Percentiles rank a stretch among this genome's conserved stretches.
Evolutionary conservation across 2,329 filamentous ascomycete genomes (phyloP).

Genomic region (Phyllosticta citriasiana): DNA sequence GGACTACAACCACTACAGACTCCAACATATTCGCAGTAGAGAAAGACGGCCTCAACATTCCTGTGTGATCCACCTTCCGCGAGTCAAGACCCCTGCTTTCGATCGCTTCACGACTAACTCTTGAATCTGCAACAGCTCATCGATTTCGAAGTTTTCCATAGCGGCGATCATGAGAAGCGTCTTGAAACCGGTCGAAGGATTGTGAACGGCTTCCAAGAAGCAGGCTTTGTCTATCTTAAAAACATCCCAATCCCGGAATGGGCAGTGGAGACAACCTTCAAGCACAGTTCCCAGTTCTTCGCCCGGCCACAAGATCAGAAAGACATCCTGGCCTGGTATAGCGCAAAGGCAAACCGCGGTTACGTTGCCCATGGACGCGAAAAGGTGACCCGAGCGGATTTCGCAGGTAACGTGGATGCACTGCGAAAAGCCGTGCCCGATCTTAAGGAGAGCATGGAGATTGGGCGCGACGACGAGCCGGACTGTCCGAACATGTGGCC

Average conservation of each 20-base stretch:
- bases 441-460: slow-evolving; percentile 51
- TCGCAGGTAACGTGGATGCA: slow-evolving; percentile 25
- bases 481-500: slow-evolving; percentile 73
- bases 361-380: slow-evolving; percentile 37
- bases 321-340: slow-evolving; percentile 31
- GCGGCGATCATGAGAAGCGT: slow-evolving; percentile 51
- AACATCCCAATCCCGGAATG: slow-evolving; percentile 61
- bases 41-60: slow-evolving; percentile 30
- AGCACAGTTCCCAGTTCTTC: slow-evolving; percentile 30
- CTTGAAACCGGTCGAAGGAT: slow-evolving; percentile 59
- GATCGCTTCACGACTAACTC: background rate
- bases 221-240: slow-evolving; percentile 82
- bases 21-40: slow-evolving; percentile 15
- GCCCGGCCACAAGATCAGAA: slow-evolving; percentile 27
- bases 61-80: slow-evolving; percentile 17
- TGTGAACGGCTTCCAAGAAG: slow-evolving; percentile 69
- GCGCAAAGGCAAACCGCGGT: slow-evolving; percentile 39
- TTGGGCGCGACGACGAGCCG: slow-evolving; percentile 50
- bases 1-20: too few species aligned
- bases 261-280: slow-evolving; percentile 53
- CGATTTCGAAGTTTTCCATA: slow-evolving; percentile 50
- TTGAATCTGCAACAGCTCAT: slow-evolving; percentile 48
- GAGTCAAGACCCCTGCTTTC: background rate
- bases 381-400: slow-evolving; percentile 28
- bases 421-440: slow-evolving; percentile 29